A percentile compares a stretch with the other conserved stretches of the same genome.
Conservation (phyloP, 2,329 filamentous ascomycete species). For the Fusarium sp. region DNA sequence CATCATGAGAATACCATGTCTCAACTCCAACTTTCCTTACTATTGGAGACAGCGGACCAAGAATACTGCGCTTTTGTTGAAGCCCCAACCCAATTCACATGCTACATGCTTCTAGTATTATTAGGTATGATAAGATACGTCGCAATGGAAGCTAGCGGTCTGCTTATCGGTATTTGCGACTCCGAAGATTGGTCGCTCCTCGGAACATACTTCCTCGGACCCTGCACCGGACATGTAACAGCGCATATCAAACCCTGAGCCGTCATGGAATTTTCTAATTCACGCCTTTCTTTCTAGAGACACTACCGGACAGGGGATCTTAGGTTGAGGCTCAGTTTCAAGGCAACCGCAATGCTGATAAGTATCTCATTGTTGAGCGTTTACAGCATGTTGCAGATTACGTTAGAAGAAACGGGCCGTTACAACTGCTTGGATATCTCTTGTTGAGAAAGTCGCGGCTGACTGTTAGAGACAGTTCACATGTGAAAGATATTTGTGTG, state of each 20-base stretch:
- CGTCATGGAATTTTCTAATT: neutral
- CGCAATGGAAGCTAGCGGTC: neutral
- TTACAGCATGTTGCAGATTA: constrained; percentile 2
- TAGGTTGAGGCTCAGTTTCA: constrained; percentile 31
- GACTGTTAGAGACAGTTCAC: constrained; percentile 13
- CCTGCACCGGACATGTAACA: constrained; percentile 21
- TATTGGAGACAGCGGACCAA: constrained; percentile 2
- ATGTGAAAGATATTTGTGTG: constrained; percentile 12
- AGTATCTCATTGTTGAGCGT: constrained; percentile 9
- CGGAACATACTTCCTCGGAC: constrained; percentile 36
- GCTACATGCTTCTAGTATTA: neutral
- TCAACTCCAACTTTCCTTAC: constrained; percentile 10
- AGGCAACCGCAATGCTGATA: constrained; percentile 1
- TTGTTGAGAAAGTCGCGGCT: constrained; percentile 27
- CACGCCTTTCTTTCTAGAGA: constrained; percentile 4
- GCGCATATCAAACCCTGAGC: neutral
- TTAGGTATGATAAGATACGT: neutral
- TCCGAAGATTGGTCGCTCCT: constrained; percentile 29
- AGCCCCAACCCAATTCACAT: constrained; percentile 40
- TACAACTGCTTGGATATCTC: neutral
- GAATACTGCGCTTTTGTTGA: constrained; percentile 29
- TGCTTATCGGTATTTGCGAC: constrained; percentile 24
- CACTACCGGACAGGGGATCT: constrained; percentile 9
- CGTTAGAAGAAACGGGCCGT: constrained; percentile 6
- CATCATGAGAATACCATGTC: constrained; percentile 11